Conservation (phyloP, 441 rosid genomes). For the Macaranga tanarius region DNA sequence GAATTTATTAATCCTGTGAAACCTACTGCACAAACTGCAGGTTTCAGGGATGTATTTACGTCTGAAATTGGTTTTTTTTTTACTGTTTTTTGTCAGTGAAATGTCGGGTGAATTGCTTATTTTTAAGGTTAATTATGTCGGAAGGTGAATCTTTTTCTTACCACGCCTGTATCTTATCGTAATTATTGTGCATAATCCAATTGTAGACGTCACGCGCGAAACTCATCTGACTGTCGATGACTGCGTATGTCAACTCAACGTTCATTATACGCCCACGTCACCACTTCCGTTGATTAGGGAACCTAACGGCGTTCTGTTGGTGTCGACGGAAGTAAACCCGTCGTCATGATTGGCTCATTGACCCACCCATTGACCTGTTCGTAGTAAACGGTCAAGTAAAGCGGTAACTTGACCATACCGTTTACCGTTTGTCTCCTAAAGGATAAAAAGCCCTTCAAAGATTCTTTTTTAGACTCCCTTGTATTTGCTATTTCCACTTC, state of each 20-base stretch:
- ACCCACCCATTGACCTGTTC: conserved; percentile 20
- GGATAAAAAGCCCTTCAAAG: neutral
- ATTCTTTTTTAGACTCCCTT: neutral
- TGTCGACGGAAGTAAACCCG: conserved; percentile 27
- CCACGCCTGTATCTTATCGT: conserved; percentile 34
- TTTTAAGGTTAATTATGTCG: conserved; percentile 20
- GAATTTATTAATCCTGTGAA: neutral
- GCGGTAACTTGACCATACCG: conserved; percentile 19
- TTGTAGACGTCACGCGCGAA: conserved; percentile 25
- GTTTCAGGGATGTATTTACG: neutral
- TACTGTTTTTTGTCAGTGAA: conserved; percentile 2
- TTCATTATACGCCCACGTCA: conserved; percentile 25
- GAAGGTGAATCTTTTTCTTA: conserved; percentile 33
- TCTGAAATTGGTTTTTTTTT: neutral
- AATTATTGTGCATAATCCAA: conserved; percentile 29
- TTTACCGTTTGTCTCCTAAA: conserved; percentile 18
- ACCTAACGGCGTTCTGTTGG: conserved; percentile 30
- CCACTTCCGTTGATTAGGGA: neutral
- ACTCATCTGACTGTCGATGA: conserved; percentile 22
- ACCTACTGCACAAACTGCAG: neutral
- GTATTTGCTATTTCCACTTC: neutral
- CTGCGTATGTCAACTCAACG: neutral
- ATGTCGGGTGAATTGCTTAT: conserved; percentile 2
- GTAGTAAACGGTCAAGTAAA: conserved; percentile 12
- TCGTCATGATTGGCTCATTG: conserved; percentile 28